Conservation (phyloP, 1,284 basidiomycete genomes). For the Irpex sp. region DNA sequence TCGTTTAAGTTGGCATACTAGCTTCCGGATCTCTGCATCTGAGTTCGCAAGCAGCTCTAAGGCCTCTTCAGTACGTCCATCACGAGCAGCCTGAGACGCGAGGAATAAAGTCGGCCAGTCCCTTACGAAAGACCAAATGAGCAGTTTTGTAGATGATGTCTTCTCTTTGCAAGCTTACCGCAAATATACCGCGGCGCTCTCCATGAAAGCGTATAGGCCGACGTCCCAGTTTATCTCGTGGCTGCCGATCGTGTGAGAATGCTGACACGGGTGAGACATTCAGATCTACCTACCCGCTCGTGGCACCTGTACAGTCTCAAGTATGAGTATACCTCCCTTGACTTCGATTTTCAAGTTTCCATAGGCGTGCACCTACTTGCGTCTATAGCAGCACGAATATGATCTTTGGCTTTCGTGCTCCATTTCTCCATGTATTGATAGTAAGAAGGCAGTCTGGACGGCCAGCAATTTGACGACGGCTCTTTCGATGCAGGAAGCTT, state of each 20-base stretch:
- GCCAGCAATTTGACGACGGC: not conserved
- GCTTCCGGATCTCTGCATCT: slow-evolving; percentile 11
- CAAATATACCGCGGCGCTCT: slow-evolving; percentile 11
- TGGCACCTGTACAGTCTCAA: not conserved
- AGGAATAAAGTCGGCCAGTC: slow-evolving; percentile 10
- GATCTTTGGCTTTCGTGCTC: slow-evolving; percentile 7
- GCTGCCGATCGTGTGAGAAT: not conserved
- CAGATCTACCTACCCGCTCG: not conserved
- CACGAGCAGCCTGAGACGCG: slow-evolving; percentile 4
- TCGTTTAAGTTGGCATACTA: slow-evolving; percentile 2
- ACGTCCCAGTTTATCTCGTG: slow-evolving; percentile 7
- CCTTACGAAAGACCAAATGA: not conserved
- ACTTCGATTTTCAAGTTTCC: too few species aligned
- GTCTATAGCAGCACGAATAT: slow-evolving; percentile 8
- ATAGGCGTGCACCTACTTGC: not conserved
- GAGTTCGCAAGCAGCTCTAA: not conserved
- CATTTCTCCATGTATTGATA: slow-evolving; percentile 11
- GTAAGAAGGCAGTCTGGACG: slow-evolving; percentile 4
- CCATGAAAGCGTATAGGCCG: slow-evolving; percentile 8
- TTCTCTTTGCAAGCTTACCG: too few species aligned
- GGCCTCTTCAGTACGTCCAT: slow-evolving; percentile 5
- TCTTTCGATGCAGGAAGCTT: not conserved
- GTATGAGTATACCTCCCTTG: not conserved
- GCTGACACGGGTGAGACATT: too few species aligned
- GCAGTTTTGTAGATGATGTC: too few species aligned